Base-by-base conservation (phyloP, 2,329 filamentous ascomycete species). In the Aspergillus eucalypticola region DNA sequence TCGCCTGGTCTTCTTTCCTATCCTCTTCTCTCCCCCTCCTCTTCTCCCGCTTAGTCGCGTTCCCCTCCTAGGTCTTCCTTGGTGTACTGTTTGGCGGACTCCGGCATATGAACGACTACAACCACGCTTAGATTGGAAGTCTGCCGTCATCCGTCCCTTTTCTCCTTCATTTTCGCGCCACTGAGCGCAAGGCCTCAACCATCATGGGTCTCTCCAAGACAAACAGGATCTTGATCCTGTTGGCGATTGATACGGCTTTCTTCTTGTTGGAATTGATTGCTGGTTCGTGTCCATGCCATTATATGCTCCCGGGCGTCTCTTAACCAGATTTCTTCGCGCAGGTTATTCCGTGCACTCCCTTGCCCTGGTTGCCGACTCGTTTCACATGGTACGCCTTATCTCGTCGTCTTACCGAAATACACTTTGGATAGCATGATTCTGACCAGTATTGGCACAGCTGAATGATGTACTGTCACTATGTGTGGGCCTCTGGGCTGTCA, bases 381-480 rank as follows among this genome's bases (percentile, higher is more conserved):
- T 99, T 77, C 95, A 99, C 79, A 99, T 99, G 95, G 90, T 92
- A 73, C 69, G 84, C 76, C 35, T 11, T 3, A 17, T 21, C n/a
- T n/a, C 35, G 7, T 21, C 54, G 41, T 51, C 19, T 25, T 29
- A 13, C n/a, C 59, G 29, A 11, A 23, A 44, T 6, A 15, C 19
- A 13, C 5, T 10, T 15, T 2, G 11, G 25, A 27, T 35, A 7
- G 17, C 10, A 21, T 11, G 23, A 23, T 23, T 35, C 41, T 44
- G 41, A 44, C 41, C 4, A 44, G 19, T 44, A 13, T 23, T 15
- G 41, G 41, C 15, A 56, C 67, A 92, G 90, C 83, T 99, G 62
- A 99, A 99, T 81, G 95, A 99, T 85, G 95, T 99, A 69, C 89
- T 99, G 62, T 98, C 95, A 1, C 82, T 99, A 13, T 85, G 89